Evolutionary conservation across 2,329 filamentous ascomycete genomes (phyloP).

Genomic region (Phialemonium atrogriseum): DNA sequence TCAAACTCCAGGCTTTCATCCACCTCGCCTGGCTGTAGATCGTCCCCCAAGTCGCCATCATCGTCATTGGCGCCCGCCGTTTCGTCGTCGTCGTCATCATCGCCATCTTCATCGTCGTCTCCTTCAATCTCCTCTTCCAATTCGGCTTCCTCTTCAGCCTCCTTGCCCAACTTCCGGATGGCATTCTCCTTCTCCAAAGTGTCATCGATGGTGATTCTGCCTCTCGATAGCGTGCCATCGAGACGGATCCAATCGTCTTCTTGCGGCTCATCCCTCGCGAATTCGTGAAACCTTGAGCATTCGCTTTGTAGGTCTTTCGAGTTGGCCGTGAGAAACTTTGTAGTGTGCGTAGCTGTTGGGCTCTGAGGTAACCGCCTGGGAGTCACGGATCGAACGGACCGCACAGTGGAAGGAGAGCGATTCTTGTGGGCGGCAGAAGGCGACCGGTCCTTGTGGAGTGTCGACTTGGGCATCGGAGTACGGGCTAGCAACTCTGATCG

Average conservation of each 20-base stretch:
- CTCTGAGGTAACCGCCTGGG: conserved; percentile 29
- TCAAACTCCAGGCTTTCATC: not conserved
- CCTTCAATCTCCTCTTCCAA: conserved; percentile 42
- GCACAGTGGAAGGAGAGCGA: conserved; percentile 17
- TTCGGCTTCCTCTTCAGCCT: conserved; percentile 85
- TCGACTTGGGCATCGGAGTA: conserved; percentile 10
- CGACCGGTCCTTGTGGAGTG: conserved; percentile 20
- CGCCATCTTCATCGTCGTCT: conserved; percentile 38
- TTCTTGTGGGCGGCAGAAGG: conserved; percentile 19
- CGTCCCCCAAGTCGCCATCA: conserved; percentile 45
- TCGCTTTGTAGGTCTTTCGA: conserved; percentile 44
- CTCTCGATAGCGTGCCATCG: conserved; percentile 52
- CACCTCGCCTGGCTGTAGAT: conserved; percentile 44
- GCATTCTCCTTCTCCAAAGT: conserved; percentile 84
- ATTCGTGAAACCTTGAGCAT: conserved; percentile 73
- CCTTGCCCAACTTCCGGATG: conserved; percentile 76
- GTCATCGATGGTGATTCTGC: conserved; percentile 79
- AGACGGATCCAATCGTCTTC: conserved; percentile 87
- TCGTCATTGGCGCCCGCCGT: conserved; percentile 42
- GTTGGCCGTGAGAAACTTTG: conserved; percentile 41
- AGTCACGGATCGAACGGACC: conserved; percentile 16
- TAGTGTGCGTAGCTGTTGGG: conserved; percentile 23
- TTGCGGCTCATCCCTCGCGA: conserved; percentile 71
- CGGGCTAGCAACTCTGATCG: no score
- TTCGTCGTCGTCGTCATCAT: conserved; percentile 39